A percentile compares a stretch with the other conserved stretches of the same genome.
Evolutionary conservation across 306 rosid species (phyloP).

Genomic region (Cicer judaicum): DNA sequence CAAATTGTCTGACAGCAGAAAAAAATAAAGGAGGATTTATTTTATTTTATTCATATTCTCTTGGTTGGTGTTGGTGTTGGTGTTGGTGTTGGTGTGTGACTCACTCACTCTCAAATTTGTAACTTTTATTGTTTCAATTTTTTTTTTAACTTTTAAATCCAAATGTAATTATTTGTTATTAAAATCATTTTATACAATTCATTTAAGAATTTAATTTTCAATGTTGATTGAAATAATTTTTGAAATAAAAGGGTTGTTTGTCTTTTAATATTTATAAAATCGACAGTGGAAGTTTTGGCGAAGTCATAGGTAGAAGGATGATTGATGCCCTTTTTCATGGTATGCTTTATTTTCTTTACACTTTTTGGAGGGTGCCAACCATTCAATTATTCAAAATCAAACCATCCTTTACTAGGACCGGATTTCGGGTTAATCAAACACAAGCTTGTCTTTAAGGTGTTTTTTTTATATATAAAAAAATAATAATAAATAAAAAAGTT

Average conservation of each 20-base stretch:
- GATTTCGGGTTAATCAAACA: background rate
- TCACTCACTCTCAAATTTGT: too few relatives aligned
- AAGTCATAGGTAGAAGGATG: background rate
- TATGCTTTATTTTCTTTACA: background rate
- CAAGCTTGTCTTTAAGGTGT: background rate
- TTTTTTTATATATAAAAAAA: too few relatives aligned
- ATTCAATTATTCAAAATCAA: background rate
- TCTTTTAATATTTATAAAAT: too few relatives aligned
- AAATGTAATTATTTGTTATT: too few relatives aligned
- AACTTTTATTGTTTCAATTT: too few relatives aligned
- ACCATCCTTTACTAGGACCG: constrained; percentile 12
- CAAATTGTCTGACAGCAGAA: constrained; percentile 28
- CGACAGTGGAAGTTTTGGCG: background rate
- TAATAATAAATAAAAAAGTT: too few relatives aligned
- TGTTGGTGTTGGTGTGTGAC: background rate
- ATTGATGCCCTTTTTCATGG: background rate
- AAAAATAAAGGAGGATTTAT: background rate
- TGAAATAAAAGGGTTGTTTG: too few relatives aligned
- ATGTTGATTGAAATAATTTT: too few relatives aligned
- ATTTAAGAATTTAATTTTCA: too few relatives aligned
- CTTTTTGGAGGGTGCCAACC: background rate
- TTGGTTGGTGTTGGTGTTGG: background rate
- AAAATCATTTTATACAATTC: too few relatives aligned
- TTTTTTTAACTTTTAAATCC: too few relatives aligned
- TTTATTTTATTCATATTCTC: background rate